phyloP scores from a whole-genome alignment of 768 basidiomycete genomes.

The Boletus rubroflammeus region DNA sequence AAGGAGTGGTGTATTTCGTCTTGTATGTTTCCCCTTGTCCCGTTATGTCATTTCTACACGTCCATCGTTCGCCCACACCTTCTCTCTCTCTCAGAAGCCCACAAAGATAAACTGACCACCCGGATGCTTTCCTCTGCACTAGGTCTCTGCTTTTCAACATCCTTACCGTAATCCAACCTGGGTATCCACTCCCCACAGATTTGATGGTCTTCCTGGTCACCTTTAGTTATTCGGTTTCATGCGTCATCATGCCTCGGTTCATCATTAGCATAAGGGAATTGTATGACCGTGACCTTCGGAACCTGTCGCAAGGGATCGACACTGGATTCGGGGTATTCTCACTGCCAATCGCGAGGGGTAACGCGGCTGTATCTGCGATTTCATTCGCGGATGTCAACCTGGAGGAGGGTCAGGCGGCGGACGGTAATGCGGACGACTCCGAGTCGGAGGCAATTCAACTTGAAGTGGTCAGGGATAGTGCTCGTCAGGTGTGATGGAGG shows the following conservation, averaged over 20 bases:
- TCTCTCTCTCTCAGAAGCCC: background rate
- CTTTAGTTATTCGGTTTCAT: background rate
- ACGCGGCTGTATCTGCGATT: background rate
- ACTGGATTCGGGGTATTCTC: background rate
- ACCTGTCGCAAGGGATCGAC: background rate
- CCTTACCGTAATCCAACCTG: background rate
- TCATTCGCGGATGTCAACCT: background rate
- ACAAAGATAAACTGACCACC: background rate
- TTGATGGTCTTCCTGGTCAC: background rate
- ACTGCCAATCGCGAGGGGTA: no score
- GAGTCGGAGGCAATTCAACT: background rate
- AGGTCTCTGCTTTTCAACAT: conserved; percentile 9
- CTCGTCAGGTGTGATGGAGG: background rate
- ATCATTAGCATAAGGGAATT: background rate
- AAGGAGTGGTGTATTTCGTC: conserved; percentile 16
- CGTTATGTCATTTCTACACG: background rate
- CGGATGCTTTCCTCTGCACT: background rate
- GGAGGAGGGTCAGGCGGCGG: no score
- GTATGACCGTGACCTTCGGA: background rate
- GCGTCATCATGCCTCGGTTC: background rate
- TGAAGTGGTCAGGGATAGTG: background rate
- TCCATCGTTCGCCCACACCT: background rate
- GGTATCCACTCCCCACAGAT: background rate
- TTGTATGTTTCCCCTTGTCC: conserved; percentile 3
- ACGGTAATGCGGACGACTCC: background rate